Base-by-base conservation (phyloP, 495 filamentous ascomycete species). In the Neurospora sp. region DNA sequence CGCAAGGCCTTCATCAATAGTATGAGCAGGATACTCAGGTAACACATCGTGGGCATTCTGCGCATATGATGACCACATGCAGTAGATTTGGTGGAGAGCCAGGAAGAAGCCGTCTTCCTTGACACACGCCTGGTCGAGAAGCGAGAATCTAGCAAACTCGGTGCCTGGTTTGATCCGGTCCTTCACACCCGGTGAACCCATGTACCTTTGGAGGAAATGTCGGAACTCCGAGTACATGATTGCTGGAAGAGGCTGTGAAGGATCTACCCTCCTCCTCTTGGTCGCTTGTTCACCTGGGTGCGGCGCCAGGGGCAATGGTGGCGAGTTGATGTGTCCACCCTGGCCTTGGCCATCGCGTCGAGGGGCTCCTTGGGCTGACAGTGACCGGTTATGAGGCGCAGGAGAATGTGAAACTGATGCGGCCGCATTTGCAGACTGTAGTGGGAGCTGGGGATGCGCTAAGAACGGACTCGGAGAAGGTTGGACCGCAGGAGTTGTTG, bases 71-170 rank as follows among this genome's bases (percentile, higher is more conserved):
- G 80, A 81, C 82, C 84, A 87, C 16, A 87, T 75, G 77, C 89
- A 91, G 77, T 88, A 93, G 2, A 92, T 71, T 73, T 93, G 91
- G 80, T 94, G 92, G 6, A 93, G 77, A 12, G 83, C 83, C 69
- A 94, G 66, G 76, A 91, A 94, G 76, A 91, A 87, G 37, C 82
- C 71, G 74, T 94, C 92, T 11, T 84, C 78, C 0, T 79, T 66
- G 3, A 69, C 10, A 75, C 88, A 91, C 0, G 91, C 91, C n/a
- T 89, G 81, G 5, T 68, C 72, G 5, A 94, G 76, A 1, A 92
- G 82, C 48, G 80, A 74, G 37, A 89, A 77, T 68, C 92, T 82
- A n/a, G 88, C 86, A 38, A 75, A 76, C 71, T 89, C 87, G 6
- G 88, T 73, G 3, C 27, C 27, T 16, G 3, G 0, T 37, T 66